phyloP scores from a whole-genome alignment of 192 early-diverging fungal genomes.

The Spizellomyces punctatus region DNA sequence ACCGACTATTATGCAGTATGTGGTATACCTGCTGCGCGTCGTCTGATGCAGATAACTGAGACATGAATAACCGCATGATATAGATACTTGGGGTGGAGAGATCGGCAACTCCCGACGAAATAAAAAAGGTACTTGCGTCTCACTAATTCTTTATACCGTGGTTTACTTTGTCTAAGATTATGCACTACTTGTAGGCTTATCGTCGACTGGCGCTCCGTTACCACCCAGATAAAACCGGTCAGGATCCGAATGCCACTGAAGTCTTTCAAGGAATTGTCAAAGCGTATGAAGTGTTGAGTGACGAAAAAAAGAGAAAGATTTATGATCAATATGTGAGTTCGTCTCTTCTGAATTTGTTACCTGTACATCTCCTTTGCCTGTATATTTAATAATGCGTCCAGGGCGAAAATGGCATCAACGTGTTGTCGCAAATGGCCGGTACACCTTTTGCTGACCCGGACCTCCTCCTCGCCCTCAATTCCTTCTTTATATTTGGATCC shows the following conservation, averaged over 20 bases:
- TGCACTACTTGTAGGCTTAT: slow-evolving; percentile 13
- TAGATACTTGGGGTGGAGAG: too few species aligned
- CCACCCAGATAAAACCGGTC: slow-evolving; percentile 71
- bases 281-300: slow-evolving; percentile 77
- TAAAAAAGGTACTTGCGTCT: too few species aligned
- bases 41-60: too few species aligned
- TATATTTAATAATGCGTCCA: slow-evolving; percentile 7
- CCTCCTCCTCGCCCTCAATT: slow-evolving; percentile 44
- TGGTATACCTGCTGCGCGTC: too few species aligned
- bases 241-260: slow-evolving; percentile 45
- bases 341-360: neutral
- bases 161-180: too few species aligned
- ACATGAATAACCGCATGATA: too few species aligned
- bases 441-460: slow-evolving; percentile 49
- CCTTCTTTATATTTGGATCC: slow-evolving; percentile 39
- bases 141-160: too few species aligned
- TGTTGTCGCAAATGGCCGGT: slow-evolving; percentile 43
- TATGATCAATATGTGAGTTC: slow-evolving; percentile 79
- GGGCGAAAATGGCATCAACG: slow-evolving; percentile 50
- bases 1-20: too few species aligned
- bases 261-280: slow-evolving; percentile 85
- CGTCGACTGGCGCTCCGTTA: slow-evolving; percentile 54
- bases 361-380: neutral
- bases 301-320: slow-evolving; percentile 77
- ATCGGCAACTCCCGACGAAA: too few species aligned